These are phyloP conservation scores for Carex sylvatica DNA, from an alignment of 202 grass and related monocot species.

Conservation along the genomic window DNA sequence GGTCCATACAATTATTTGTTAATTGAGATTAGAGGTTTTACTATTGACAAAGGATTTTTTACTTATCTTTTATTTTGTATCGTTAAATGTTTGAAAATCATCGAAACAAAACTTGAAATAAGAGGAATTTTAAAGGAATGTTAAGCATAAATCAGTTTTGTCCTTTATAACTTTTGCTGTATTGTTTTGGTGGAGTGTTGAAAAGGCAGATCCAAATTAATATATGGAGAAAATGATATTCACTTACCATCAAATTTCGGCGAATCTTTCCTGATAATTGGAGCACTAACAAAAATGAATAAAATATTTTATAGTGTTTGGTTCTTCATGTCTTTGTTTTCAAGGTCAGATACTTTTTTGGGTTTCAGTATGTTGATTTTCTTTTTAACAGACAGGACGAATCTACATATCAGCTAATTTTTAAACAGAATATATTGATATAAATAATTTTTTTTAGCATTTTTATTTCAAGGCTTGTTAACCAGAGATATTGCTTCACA, in stretches of 20 bases:
- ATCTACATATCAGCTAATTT: background rate
- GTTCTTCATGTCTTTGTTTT: background rate
- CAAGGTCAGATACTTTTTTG: background rate
- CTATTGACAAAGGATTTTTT: no score
- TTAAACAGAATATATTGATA: background rate
- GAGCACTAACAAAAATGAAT: conserved; percentile 1
- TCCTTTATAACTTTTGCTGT: background rate
- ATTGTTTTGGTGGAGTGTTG: background rate
- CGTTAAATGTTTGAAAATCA: background rate
- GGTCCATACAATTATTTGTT: background rate
- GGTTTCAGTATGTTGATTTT: background rate
- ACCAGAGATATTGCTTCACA: background rate
- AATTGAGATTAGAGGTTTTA: background rate
- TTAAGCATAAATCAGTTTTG: background rate
- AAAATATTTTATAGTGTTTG: conserved; percentile 8
- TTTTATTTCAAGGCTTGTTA: background rate
- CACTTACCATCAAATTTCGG: background rate
- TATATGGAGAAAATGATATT: conserved; percentile 7
- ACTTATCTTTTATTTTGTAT: no score
- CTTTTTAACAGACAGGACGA: background rate
- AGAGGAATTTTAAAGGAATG: background rate
- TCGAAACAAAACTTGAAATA: background rate
- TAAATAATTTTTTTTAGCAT: background rate
- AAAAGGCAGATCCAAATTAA: background rate
- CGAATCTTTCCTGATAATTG: background rate